phyloP scores from a whole-genome alignment of 1,284 basidiomycete species.

The Phenoliferia sp. region DNA sequence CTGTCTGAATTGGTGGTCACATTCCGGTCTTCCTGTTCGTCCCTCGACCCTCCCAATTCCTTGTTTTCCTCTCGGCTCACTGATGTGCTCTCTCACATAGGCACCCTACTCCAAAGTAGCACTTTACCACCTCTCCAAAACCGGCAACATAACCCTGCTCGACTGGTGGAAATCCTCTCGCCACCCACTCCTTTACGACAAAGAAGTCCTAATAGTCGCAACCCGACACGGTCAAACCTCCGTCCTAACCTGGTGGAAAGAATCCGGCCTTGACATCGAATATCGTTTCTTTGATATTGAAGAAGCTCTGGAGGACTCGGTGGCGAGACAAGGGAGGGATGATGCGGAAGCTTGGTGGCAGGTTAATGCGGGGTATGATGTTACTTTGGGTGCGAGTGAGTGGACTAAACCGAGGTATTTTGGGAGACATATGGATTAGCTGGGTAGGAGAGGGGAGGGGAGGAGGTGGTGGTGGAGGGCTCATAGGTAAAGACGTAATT shows the following conservation, averaged over 20 bases:
- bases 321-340: slow-evolving; percentile 60
- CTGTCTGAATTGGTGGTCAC: slow-evolving; percentile 71
- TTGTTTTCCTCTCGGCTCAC: not conserved
- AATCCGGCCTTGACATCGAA: slow-evolving; percentile 64
- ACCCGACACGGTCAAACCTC: slow-evolving; percentile 72
- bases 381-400: slow-evolving; percentile 13
- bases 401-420: slow-evolving; percentile 21
- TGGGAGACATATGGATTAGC: not conserved
- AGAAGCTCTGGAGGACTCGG: slow-evolving; percentile 75
- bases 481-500: too few species aligned
- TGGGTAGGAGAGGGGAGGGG: too few species aligned
- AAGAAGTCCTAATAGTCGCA: slow-evolving; percentile 67
- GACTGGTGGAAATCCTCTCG: slow-evolving; percentile 70
- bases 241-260: slow-evolving; percentile 78
- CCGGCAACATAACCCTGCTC: slow-evolving; percentile 68
- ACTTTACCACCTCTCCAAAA: slow-evolving; percentile 66
- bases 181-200: slow-evolving; percentile 68
- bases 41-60: not conserved
- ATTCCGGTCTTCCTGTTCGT: slow-evolving; percentile 51
- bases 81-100: not conserved
- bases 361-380: slow-evolving; percentile 34
- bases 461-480: too few species aligned
- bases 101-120: slow-evolving; percentile 69
- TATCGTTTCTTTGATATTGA: slow-evolving; percentile 76
- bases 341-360: slow-evolving; percentile 60